A percentile compares a stretch with the other conserved stretches of the same genome.
Evolutionary conservation across 306 rosid species (phyloP).

Genomic region (Luffa acutangula): DNA sequence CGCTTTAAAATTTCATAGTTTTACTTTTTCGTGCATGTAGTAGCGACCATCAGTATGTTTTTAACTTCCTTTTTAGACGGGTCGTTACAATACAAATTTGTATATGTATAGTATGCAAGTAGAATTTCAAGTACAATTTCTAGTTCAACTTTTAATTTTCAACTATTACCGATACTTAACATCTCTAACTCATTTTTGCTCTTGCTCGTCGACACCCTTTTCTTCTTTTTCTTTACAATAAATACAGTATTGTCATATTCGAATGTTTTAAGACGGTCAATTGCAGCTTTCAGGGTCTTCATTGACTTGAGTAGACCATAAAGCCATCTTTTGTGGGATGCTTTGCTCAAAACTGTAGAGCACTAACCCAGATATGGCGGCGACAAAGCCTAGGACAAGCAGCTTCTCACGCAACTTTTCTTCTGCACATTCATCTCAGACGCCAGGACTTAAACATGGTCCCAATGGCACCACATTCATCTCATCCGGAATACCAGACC

Average conservation of each 20-base stretch:
- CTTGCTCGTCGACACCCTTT: neutral
- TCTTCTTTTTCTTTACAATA: neutral
- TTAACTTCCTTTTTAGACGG: too few species aligned
- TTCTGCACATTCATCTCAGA: conserved; percentile 28
- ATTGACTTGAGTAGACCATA: neutral
- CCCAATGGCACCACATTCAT: conserved; percentile 65
- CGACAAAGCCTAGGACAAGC: conserved; percentile 39
- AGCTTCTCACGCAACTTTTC: conserved; percentile 71
- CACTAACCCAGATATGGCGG: conserved; percentile 31
- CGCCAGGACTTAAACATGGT: conserved; percentile 60
- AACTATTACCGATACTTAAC: neutral
- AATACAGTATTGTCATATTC: neutral
- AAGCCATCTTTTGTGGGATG: neutral
- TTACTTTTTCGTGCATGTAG: too few species aligned
- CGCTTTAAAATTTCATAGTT: too few species aligned
- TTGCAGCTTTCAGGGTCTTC: conserved; percentile 2
- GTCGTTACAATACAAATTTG: too few species aligned
- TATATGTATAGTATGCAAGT: neutral
- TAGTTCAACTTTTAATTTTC: neutral
- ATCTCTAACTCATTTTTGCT: neutral
- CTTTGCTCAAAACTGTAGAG: conserved; percentile 11
- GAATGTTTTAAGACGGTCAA: neutral
- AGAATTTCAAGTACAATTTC: neutral
- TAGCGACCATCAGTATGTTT: too few species aligned
- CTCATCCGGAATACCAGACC: conserved; percentile 73